A percentile compares a stretch with the other conserved stretches of the same genome.
These are phyloP conservation scores for Tetrapyrgos nigripes DNA, from an alignment of 1,284 basidiomycete genomes.

Conservation along the genomic window DNA sequence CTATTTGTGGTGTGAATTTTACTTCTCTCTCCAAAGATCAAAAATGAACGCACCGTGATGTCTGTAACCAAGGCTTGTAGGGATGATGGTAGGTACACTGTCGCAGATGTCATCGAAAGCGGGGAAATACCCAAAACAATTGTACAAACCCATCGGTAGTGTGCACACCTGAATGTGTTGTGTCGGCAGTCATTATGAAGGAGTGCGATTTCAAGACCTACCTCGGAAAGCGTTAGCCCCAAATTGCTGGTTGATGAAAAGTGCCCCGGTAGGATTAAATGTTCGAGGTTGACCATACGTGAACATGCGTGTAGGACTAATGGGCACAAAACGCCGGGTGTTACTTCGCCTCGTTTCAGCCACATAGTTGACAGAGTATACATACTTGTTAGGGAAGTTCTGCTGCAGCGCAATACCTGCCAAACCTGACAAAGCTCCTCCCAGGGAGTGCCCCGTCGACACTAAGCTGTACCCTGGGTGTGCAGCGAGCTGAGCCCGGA, in stretches of 20 bases:
- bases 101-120: too few relatives aligned
- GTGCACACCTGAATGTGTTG: constrained; percentile 43
- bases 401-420: constrained; percentile 47
- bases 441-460: constrained; percentile 55
- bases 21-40: neutral
- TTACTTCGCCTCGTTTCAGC: too few relatives aligned
- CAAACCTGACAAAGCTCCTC: constrained; percentile 51
- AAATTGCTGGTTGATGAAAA: constrained; percentile 14
- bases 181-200: neutral
- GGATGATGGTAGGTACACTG: constrained; percentile 36
- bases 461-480: constrained; percentile 41
- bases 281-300: too few relatives aligned
- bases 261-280: too few relatives aligned
- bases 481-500: constrained; percentile 17
- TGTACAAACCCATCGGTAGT: constrained; percentile 47
- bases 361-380: too few relatives aligned
- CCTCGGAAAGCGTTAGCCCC: constrained; percentile 30
- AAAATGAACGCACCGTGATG: constrained; percentile 37
- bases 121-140: constrained; percentile 21
- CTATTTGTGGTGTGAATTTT: constrained; percentile 10
- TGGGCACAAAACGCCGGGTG: too few relatives aligned
- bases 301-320: too few relatives aligned
- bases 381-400: constrained; percentile 42
- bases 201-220: constrained; percentile 18
- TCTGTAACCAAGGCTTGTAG: constrained; percentile 39